Base-by-base conservation (phyloP, 2,329 filamentous ascomycete species). In the Cladosporium sp. region DNA sequence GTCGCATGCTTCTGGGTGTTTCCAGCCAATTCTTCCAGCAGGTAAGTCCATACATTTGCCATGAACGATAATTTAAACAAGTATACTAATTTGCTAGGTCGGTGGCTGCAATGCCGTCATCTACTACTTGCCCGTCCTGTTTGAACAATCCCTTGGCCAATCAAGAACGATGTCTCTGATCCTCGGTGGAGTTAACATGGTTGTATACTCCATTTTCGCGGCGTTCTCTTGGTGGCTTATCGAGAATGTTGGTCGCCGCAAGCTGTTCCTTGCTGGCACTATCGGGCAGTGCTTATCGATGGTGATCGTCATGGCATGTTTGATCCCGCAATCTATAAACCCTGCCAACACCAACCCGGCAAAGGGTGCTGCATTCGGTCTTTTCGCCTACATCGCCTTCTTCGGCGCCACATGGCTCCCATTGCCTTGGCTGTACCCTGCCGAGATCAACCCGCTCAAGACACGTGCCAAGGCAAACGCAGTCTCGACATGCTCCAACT, bases 121-220 rank as follows among this genome's bases (percentile, higher is more conserved):
- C 65, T 40, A 45, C 62, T 24, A 59, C 65, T n/a, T 71, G 74
- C 2, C 71, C 78, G 40, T 75, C 74, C 55, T 72, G 75, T 34
- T 71, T 77, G 57, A 75, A 77, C 57, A 71, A 68, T 45, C 69
- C 75, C 54, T 55, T 4, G 39, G 75, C 74, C 36, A 73, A 87
- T 22, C 80, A 86, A 17, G 82, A 81, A 67, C 79, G 89, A 60
- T 89, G 90, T 84, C 73, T 89, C 17, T 81, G 87, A 59, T 86
- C 86, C 56, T 82, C 82, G 0, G 63, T 59, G 12, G 66, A 13
- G 51, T 62, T 4, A 64, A 57, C 39, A 61, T 68, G 50, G 55
- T 66, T 25, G 57, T 67, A 44, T 61, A 64, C 28, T 60, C 62
- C 9, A 59, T 62, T 3, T 62, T 58, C 20, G 79, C 80, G 0